phyloP scores from a whole-genome alignment of 768 basidiomycete species.

The Pilatotrama ljubarskyi region DNA sequence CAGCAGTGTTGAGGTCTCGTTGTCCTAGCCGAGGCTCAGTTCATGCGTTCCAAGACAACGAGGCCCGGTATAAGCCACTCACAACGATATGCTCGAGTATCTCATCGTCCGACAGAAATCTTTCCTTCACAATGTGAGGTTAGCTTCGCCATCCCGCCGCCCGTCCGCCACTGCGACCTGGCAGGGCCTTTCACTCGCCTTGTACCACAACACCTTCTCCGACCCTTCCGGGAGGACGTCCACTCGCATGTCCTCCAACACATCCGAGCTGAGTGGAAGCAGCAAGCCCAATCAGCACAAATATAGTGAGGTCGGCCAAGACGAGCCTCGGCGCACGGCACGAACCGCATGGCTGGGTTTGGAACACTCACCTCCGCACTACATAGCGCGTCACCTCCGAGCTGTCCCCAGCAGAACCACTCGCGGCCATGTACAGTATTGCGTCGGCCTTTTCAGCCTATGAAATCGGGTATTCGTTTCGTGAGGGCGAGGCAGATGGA shows the following conservation, averaged over 20 bases:
- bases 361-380: constrained; percentile 15
- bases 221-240: constrained; percentile 61
- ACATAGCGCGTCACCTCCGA: constrained; percentile 16
- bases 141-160: constrained; percentile 12
- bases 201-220: constrained; percentile 68
- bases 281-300: background rate
- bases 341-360: background rate
- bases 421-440: background rate
- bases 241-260: constrained; percentile 66
- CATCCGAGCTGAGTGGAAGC: constrained; percentile 65
- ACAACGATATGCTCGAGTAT: constrained; percentile 77
- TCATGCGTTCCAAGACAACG: background rate
- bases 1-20: constrained; percentile 58
- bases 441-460: background rate
- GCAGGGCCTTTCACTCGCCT: constrained; percentile 43
- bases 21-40: constrained; percentile 47
- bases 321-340: background rate
- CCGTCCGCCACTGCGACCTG: background rate
- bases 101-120: constrained; percentile 70
- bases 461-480: no score
- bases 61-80: constrained; percentile 29
- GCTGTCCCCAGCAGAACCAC: background rate
- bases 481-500: background rate
- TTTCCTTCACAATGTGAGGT: constrained; percentile 50
- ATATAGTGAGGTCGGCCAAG: background rate